phyloP scores from a whole-genome alignment of 768 basidiomycete species.

The Neoboletus subvelutipes region DNA sequence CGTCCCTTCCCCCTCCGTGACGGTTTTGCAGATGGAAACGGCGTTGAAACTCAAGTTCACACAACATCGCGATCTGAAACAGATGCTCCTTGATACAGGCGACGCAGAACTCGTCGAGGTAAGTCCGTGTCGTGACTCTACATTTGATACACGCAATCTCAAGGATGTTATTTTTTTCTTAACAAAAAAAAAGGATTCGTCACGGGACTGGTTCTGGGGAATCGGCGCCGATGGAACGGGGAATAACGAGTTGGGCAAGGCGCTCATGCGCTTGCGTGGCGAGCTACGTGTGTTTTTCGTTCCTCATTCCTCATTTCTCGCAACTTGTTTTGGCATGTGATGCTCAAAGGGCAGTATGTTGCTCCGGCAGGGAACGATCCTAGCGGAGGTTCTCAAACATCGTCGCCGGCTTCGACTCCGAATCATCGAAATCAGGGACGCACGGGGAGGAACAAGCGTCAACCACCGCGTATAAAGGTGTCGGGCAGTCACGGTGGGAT shows the following conservation, averaged over 20 bases:
- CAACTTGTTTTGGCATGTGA: background rate
- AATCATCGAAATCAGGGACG: constrained; percentile 5
- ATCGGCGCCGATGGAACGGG: constrained; percentile 64
- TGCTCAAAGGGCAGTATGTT: constrained; percentile 1
- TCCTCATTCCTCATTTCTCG: background rate
- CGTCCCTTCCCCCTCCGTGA: background rate
- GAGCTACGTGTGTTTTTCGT: constrained; percentile 47
- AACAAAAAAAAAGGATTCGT: constrained; percentile 62
- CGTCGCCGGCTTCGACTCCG: background rate
- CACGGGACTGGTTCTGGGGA: constrained; percentile 77
- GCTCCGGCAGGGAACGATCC: constrained; percentile 12
- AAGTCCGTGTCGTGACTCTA: constrained; percentile 5
- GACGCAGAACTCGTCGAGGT: constrained; percentile 71
- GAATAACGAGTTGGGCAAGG: constrained; percentile 71
- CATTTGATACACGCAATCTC: background rate
- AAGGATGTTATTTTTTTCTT: background rate
- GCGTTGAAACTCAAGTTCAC: constrained; percentile 65
- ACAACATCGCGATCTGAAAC: constrained; percentile 58
- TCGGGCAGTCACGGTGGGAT: constrained; percentile 5
- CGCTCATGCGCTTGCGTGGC: constrained; percentile 59
- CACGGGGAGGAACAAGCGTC: constrained; percentile 1
- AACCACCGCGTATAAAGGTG: constrained; percentile 9
- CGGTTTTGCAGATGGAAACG: constrained; percentile 57
- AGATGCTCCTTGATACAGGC: constrained; percentile 63
- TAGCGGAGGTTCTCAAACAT: background rate